phyloP scores from a whole-genome alignment of 345 rosid species.

The Boechera divaricarpa region DNA sequence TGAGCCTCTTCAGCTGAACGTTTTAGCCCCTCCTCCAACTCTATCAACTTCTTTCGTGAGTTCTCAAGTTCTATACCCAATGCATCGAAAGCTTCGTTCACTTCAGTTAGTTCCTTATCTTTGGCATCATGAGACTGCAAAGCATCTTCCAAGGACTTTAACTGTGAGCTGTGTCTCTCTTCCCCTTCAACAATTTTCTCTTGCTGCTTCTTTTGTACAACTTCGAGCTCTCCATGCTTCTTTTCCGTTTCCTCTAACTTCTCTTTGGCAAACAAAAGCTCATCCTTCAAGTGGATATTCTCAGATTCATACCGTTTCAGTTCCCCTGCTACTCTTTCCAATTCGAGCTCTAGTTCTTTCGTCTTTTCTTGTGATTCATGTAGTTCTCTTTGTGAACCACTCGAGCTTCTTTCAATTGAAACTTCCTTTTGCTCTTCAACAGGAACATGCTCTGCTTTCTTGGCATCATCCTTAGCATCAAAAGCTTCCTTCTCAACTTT shows the following conservation, averaged over 20 bases:
- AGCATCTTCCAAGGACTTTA: constrained; percentile 66
- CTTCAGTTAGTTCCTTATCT: constrained; percentile 71
- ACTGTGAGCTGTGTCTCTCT: constrained; percentile 63
- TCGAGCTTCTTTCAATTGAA: constrained; percentile 58
- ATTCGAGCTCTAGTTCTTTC: constrained; percentile 76
- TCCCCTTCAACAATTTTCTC: constrained; percentile 70
- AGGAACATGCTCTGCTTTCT: constrained; percentile 39
- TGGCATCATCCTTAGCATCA: constrained; percentile 62
- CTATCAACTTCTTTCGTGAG: constrained; percentile 67
- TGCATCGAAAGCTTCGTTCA: constrained; percentile 76
- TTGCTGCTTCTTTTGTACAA: constrained; percentile 63
- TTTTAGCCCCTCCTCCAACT: constrained; percentile 69
- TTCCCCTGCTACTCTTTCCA: constrained; percentile 71
- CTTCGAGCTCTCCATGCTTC: constrained; percentile 70
- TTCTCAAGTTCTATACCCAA: constrained; percentile 67
- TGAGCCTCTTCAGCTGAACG: constrained; percentile 62
- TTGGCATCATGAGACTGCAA: constrained; percentile 71
- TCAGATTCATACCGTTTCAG: constrained; percentile 73
- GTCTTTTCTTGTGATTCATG: constrained; percentile 84
- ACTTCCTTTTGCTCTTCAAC: constrained; percentile 40
- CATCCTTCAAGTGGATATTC: constrained; percentile 62
- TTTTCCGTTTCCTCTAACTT: constrained; percentile 64
- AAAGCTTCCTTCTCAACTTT: constrained; percentile 88
- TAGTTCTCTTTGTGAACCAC: constrained; percentile 69
- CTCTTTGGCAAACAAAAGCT: constrained; percentile 58